Percentiles rank a stretch among this genome's conserved stretches.
Conservation (phyloP, 352 stramenopile genomes). For the Phytophthora megakarya region DNA sequence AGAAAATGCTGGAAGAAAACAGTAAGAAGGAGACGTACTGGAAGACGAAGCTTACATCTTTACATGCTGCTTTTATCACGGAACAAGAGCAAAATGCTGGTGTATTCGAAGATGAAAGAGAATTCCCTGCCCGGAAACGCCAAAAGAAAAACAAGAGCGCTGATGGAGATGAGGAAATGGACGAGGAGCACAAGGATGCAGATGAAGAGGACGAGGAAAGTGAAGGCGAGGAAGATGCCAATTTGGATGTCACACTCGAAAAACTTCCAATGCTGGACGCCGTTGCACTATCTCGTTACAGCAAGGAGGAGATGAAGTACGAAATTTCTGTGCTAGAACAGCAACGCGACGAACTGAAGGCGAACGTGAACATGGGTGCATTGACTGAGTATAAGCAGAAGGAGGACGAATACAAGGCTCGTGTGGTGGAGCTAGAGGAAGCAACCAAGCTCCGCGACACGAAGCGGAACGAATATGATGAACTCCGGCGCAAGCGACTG, state of each 20-base stretch:
- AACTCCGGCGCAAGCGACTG: slow-evolving; percentile 95
- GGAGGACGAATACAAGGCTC: slow-evolving; percentile 94
- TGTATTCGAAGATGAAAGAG: slow-evolving; percentile 69
- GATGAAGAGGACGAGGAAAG: slow-evolving; percentile 42
- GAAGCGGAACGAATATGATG: slow-evolving; percentile 95
- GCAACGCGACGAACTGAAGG: slow-evolving; percentile 92
- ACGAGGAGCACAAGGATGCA: slow-evolving; percentile 49
- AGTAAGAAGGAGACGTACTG: slow-evolving; percentile 90
- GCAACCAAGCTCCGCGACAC: slow-evolving; percentile 92
- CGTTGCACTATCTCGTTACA: slow-evolving; percentile 86
- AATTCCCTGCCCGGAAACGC: slow-evolving; percentile 44
- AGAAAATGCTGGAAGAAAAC: slow-evolving; percentile 93
- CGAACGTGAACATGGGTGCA: slow-evolving; percentile 95
- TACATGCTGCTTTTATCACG: slow-evolving; percentile 60
- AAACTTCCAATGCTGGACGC: slow-evolving; percentile 77
- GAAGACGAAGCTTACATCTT: slow-evolving; percentile 71
- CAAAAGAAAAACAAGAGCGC: slow-evolving; percentile 50
- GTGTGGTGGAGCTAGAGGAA: slow-evolving; percentile 94
- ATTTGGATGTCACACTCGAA: slow-evolving; percentile 46
- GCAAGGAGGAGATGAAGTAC: slow-evolving; percentile 93
- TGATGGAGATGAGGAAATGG: slow-evolving; percentile 36
- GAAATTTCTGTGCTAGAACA: slow-evolving; percentile 93
- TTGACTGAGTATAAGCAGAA: slow-evolving; percentile 94
- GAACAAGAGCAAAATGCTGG: slow-evolving; percentile 81
- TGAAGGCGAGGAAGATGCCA: slow-evolving; percentile 44